phyloP scores from a whole-genome alignment of 1,284 basidiomycete species.

The Leucoagaricus sp. region DNA sequence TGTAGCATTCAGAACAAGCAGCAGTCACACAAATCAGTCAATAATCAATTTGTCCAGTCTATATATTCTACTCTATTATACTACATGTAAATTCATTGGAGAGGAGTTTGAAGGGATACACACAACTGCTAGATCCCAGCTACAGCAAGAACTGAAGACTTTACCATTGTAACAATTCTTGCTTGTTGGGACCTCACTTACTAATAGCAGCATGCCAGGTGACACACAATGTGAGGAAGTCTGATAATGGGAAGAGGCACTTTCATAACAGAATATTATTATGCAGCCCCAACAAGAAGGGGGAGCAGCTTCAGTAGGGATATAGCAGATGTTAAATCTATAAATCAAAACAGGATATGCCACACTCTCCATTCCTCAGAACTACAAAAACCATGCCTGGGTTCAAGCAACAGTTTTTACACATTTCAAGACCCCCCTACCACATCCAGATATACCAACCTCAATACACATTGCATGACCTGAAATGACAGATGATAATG shows the following conservation, averaged over 20 bases:
- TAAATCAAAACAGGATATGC: not conserved
- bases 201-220: not conserved
- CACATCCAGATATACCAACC: conserved; percentile 5
- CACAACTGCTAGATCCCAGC: not conserved
- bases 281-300: not conserved
- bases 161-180: not conserved
- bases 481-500: not conserved
- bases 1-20: not conserved
- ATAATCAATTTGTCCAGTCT: not conserved
- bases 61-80: not conserved
- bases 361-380: conserved; percentile 7
- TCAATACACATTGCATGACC: not conserved
- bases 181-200: not conserved
- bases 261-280: conserved; percentile 7
- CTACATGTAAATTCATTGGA: not conserved
- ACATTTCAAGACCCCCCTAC: not conserved
- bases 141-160: not conserved
- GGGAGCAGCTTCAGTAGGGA: not conserved
- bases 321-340: not conserved
- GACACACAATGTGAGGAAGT: conserved; percentile 4
- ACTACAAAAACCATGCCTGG: not conserved
- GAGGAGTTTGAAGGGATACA: too few relatives aligned
- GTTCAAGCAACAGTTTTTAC: too few relatives aligned
- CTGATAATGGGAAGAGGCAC: not conserved
- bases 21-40: not conserved